Evolutionary conservation across 1,284 basidiomycete genomes (phyloP).

Genomic region (Moesziomyces parantarcticus): DNA sequence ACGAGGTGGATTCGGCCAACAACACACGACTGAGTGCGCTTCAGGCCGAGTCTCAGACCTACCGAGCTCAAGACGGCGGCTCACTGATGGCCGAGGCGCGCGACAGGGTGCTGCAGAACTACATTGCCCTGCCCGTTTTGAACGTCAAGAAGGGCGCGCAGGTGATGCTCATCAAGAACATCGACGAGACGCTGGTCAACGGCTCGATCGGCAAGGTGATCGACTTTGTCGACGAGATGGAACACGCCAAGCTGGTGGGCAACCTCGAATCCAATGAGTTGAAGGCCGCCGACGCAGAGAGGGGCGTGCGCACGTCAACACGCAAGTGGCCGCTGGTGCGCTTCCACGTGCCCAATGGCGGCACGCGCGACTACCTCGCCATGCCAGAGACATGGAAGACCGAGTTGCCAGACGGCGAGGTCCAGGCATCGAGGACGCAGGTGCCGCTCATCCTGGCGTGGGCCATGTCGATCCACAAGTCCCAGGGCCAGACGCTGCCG

Average conservation of each 20-base stretch:
- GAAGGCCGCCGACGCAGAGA: constrained; percentile 51
- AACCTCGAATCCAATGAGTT: constrained; percentile 45
- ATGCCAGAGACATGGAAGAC: constrained; percentile 67
- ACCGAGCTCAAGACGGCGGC: constrained; percentile 55
- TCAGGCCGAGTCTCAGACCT: constrained; percentile 41
- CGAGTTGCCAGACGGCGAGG: constrained; percentile 66
- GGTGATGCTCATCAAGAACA: constrained; percentile 81
- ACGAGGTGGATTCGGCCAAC: constrained; percentile 84
- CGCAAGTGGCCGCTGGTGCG: constrained; percentile 62
- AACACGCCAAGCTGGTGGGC: constrained; percentile 57
- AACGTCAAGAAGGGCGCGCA: constrained; percentile 76
- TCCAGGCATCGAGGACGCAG: constrained; percentile 65
- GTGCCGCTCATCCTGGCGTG: constrained; percentile 66
- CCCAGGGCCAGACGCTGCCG: constrained; percentile 66
- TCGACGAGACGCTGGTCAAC: constrained; percentile 81
- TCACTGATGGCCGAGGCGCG: constrained; percentile 38
- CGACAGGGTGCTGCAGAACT: constrained; percentile 52
- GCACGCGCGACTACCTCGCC: constrained; percentile 52
- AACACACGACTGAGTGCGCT: constrained; percentile 72
- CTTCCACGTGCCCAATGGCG: constrained; percentile 55
- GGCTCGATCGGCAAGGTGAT: constrained; percentile 80
- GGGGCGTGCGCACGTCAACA: constrained; percentile 42
- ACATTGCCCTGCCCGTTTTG: constrained; percentile 69
- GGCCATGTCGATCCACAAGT: constrained; percentile 68
- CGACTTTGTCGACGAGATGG: constrained; percentile 53